These are phyloP conservation scores for Trichocomaceae sp. DNA, from an alignment of 2,329 filamentous ascomycete species.

Conservation along the genomic window DNA sequence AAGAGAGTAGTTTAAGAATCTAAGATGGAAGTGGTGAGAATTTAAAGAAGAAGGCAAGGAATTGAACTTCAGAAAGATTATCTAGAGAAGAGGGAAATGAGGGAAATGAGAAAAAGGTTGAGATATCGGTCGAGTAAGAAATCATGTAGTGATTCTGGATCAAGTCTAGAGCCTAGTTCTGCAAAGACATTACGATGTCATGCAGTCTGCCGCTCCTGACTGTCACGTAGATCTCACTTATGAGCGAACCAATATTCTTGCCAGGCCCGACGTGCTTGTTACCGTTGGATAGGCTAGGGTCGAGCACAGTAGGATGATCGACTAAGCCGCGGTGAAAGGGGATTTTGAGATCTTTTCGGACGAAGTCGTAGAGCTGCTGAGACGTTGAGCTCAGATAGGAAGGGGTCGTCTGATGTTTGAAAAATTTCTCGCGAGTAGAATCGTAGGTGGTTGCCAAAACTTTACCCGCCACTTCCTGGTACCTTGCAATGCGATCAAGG, in stretches of 20 bases:
- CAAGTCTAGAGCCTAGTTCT: neutral
- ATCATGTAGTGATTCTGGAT: neutral
- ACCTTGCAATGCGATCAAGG: constrained; percentile 2
- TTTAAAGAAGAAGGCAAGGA: too few relatives aligned
- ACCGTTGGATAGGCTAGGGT: neutral
- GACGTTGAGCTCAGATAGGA: constrained; percentile 27
- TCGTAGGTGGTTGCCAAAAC: constrained; percentile 13
- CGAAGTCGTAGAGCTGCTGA: constrained; percentile 28
- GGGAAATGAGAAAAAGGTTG: neutral
- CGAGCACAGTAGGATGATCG: constrained; percentile 22
- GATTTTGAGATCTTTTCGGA: constrained; percentile 29
- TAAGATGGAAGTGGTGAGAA: too few relatives aligned
- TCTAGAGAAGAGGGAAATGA: neutral
- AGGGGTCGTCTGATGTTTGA: constrained; percentile 14
- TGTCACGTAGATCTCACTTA: constrained; percentile 22
- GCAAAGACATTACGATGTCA: constrained; percentile 9
- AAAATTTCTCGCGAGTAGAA: constrained; percentile 14
- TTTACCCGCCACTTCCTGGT: constrained; percentile 5
- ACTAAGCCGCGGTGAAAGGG: constrained; percentile 27
- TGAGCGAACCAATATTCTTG: constrained; percentile 20
- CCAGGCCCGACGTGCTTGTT: constrained; percentile 5
- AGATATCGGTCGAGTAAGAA: neutral
- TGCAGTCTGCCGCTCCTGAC: constrained; percentile 18
- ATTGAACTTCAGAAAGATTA: too few relatives aligned
- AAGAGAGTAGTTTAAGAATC: too few relatives aligned